These are phyloP conservation scores for Clitoria ternatea DNA, from an alignment of 306 rosid genomes.

Conservation along the genomic window DNA sequence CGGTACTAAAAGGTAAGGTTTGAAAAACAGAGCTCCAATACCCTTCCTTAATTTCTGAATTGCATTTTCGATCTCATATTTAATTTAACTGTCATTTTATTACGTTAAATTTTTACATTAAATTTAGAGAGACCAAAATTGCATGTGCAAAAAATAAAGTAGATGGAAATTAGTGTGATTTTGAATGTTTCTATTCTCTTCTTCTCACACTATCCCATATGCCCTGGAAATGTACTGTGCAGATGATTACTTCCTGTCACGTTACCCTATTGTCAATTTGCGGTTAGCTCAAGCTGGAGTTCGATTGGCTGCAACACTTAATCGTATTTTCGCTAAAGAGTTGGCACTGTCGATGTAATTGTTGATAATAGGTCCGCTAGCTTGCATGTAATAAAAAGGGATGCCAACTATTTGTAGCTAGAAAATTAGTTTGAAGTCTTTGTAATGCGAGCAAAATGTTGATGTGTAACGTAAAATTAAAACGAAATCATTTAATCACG, in stretches of 20 bases:
- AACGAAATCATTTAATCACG: background rate
- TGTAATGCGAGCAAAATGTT: background rate
- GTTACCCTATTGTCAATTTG: conserved; percentile 50
- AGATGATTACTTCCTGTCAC: conserved; percentile 78
- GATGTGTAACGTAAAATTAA: background rate
- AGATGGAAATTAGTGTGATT: no score
- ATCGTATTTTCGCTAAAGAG: conserved; percentile 44
- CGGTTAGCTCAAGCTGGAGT: conserved; percentile 85
- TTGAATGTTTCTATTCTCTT: background rate
- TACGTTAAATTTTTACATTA: no score
- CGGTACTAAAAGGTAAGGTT: conserved; percentile 52
- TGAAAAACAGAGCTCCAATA: no score
- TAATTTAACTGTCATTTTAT: no score
- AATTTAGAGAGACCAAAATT: no score
- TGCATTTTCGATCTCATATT: no score
- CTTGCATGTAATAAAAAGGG: background rate
- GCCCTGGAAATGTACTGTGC: conserved; percentile 5
- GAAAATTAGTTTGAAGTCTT: background rate
- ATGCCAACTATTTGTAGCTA: background rate
- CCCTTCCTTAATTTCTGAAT: no score
- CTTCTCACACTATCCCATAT: background rate
- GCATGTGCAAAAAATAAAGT: no score
- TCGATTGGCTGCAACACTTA: conserved; percentile 80
- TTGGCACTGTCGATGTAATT: background rate
- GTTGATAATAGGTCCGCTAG: background rate